These are phyloP conservation scores for Oryza meyeriana DNA, from an alignment of 176 grass and related monocot species.

Conservation along the genomic window DNA sequence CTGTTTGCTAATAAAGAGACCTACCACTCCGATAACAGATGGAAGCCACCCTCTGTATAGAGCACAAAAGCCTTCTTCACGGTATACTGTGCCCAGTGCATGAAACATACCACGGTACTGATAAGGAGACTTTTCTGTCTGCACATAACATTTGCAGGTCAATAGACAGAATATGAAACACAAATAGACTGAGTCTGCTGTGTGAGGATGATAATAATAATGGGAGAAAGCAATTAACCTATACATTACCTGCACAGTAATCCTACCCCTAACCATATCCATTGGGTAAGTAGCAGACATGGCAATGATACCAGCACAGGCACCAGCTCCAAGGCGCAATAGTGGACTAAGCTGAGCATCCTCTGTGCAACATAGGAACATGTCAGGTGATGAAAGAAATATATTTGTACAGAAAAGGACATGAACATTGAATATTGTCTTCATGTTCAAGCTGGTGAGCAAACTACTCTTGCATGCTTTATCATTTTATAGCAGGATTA, in stretches of 20 bases:
- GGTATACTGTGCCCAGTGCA: constrained; percentile 87
- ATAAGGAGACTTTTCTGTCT: constrained; percentile 93
- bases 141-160: constrained; percentile 17
- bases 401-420: too few species aligned
- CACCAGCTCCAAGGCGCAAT: constrained; percentile 91
- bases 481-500: too few species aligned
- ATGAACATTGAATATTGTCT: too few species aligned
- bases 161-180: constrained; percentile 14
- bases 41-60: constrained; percentile 99
- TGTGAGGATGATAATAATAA: not conserved
- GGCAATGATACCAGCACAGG: constrained; percentile 97
- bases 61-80: constrained; percentile 97
- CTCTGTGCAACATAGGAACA: constrained; percentile 52
- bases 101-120: constrained; percentile 99
- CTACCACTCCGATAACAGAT: constrained; percentile 98
- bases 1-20: constrained; percentile 25
- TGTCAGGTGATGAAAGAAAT: not conserved
- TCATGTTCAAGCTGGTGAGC: too few species aligned
- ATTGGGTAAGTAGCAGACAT: constrained; percentile 99
- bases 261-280: constrained; percentile 99
- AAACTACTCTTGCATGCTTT: too few species aligned
- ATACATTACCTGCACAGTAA: constrained; percentile 85
- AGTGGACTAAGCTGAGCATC: constrained; percentile 84
- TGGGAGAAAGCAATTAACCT: not conserved
- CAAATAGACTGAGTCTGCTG: not conserved